Conservation (phyloP, 2,329 filamentous ascomycete genomes). For the Colletotrichum camelliae region DNA sequence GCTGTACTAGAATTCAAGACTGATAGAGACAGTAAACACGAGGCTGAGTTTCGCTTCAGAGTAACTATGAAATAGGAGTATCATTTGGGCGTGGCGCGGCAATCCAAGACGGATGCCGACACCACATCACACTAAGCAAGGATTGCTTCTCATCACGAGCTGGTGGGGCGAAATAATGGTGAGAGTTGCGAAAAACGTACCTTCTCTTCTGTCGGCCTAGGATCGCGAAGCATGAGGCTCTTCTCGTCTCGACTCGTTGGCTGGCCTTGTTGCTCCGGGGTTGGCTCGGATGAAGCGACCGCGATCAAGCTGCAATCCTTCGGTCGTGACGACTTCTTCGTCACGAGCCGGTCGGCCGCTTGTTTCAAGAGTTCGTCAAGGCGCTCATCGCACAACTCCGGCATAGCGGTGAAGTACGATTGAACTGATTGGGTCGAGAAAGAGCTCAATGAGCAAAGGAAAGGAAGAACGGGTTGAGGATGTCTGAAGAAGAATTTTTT, state of each 20-base stretch:
- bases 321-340: background rate
- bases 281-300: background rate
- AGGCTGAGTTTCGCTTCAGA: conserved; percentile 58
- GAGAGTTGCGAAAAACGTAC: background rate
- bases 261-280: background rate
- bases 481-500: background rate
- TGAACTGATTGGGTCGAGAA: background rate
- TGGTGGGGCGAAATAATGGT: background rate
- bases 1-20: background rate
- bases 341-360: conserved; percentile 19
- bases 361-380: conserved; percentile 21
- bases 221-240: conserved; percentile 14
- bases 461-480: background rate
- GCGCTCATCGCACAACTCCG: conserved; percentile 21
- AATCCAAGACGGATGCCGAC: conserved; percentile 45
- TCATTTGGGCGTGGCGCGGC: conserved; percentile 60
- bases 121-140: conserved; percentile 30
- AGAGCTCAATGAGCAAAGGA: background rate
- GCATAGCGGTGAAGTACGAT: conserved; percentile 21
- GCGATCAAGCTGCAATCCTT: conserved; percentile 13
- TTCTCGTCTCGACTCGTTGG: conserved; percentile 1
- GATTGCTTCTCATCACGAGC: conserved; percentile 46
- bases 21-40: background rate
- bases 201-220: conserved; percentile 8
- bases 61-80: conserved; percentile 73